Conservation (phyloP, 2,329 filamentous ascomycete genomes). For the Scytalidium sp. region DNA sequence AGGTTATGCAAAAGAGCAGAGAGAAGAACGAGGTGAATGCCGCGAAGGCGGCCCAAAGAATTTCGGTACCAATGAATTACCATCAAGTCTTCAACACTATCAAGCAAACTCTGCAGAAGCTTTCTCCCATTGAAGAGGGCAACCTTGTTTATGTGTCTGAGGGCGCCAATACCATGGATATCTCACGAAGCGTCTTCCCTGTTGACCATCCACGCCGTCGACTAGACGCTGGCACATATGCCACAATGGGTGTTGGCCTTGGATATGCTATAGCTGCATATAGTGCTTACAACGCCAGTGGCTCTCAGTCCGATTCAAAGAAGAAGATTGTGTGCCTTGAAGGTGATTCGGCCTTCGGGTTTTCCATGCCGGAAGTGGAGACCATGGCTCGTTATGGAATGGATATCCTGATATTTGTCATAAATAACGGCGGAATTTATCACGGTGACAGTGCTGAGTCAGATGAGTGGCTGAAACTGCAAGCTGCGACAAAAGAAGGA, state of each 20-base stretch:
- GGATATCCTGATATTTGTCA: slow-evolving; percentile 51
- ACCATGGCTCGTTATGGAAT: slow-evolving; percentile 53
- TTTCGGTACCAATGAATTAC: slow-evolving; percentile 44
- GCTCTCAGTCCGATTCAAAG: slow-evolving; percentile 22
- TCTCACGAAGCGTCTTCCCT: slow-evolving; percentile 51
- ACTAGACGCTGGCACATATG: slow-evolving; percentile 56
- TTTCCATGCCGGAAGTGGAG: slow-evolving; percentile 52
- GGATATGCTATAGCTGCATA: slow-evolving; percentile 55
- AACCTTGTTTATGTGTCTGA: slow-evolving; percentile 54
- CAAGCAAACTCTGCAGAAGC: slow-evolving; percentile 42
- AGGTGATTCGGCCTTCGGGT: slow-evolving; percentile 54
- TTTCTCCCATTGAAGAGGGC: slow-evolving; percentile 42
- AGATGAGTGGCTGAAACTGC: slow-evolving; percentile 41
- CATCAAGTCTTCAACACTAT: slow-evolving; percentile 50
- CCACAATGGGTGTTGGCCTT: slow-evolving; percentile 57
- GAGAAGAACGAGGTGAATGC: slow-evolving; percentile 45
- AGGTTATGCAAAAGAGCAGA: slow-evolving; percentile 30
- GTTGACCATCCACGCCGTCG: slow-evolving; percentile 51
- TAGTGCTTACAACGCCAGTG: slow-evolving; percentile 48
- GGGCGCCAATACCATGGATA: slow-evolving; percentile 60
- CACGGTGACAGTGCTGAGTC: slow-evolving; percentile 37
- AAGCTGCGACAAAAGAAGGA: slow-evolving; percentile 32
- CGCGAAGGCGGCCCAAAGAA: slow-evolving; percentile 35
- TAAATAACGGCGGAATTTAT: slow-evolving; percentile 53
- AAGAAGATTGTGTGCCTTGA: slow-evolving; percentile 56